These are phyloP conservation scores for Aspergillus luchuensis DNA, from an alignment of 2,329 filamentous ascomycete genomes.

Conservation along the genomic window DNA sequence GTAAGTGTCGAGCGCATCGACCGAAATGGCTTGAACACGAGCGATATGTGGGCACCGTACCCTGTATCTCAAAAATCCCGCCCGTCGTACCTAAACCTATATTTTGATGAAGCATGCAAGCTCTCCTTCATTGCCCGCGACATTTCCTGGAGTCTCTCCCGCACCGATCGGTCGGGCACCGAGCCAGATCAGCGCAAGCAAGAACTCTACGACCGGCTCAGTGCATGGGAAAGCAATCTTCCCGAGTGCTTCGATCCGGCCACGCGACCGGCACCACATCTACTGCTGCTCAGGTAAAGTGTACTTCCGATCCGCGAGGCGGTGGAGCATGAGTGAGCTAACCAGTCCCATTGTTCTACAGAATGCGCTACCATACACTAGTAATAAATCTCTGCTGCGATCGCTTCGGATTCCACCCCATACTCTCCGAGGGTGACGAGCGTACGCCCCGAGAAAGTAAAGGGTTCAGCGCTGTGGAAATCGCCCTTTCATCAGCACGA, in stretches of 20 bases:
- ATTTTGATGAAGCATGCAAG: conserved; percentile 25
- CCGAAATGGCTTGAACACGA: not conserved
- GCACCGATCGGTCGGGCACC: not conserved
- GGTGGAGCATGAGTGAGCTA: too few species aligned
- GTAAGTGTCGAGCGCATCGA: conserved; percentile 20
- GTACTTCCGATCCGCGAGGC: too few species aligned
- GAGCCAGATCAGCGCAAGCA: conserved; percentile 11
- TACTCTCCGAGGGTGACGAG: conserved; percentile 2
- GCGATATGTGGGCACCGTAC: conserved; percentile 22
- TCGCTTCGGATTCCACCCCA: conserved; percentile 12
- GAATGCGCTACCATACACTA: conserved; percentile 31
- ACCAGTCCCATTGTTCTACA: not conserved
- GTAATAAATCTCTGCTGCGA: conserved; percentile 31
- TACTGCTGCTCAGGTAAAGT: conserved; percentile 21
- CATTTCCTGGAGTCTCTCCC: conserved; percentile 14
- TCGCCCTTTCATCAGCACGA: conserved; percentile 24
- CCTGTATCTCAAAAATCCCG: conserved; percentile 9
- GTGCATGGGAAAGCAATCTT: conserved; percentile 16
- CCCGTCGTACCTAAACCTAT: conserved; percentile 19
- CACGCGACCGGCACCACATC: conserved; percentile 15
- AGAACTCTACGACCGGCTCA: conserved; percentile 16
- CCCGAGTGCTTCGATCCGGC: conserved; percentile 7
- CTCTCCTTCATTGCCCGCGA: conserved; percentile 25
- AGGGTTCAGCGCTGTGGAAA: conserved; percentile 8
- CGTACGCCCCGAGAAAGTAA: not conserved